Conservation (phyloP, 176 grass and related monocot genomes). For the Carex cristatella region DNA sequence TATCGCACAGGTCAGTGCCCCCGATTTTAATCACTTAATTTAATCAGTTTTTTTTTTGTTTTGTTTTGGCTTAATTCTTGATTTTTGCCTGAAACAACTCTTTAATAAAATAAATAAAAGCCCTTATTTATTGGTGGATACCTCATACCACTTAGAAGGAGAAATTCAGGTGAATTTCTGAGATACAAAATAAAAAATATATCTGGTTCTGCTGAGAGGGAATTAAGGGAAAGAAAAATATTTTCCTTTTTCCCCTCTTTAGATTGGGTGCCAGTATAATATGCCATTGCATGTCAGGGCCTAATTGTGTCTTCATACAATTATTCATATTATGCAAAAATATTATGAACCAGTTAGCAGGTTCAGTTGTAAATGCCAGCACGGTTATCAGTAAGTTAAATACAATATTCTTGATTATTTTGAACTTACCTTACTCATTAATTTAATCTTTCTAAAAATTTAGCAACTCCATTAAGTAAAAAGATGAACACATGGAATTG, state of each 20-base stretch:
- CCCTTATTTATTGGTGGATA: no score
- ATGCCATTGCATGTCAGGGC: background rate
- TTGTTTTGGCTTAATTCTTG: background rate
- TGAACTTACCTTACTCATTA: background rate
- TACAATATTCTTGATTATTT: background rate
- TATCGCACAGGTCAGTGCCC: conserved; percentile 34
- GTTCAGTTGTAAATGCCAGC: background rate
- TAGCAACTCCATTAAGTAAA: background rate
- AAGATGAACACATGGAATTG: background rate
- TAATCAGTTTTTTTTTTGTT: background rate
- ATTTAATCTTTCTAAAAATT: background rate
- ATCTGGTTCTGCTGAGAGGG: background rate
- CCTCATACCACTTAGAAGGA: no score
- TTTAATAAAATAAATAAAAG: background rate
- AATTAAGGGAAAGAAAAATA: background rate
- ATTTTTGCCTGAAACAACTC: background rate
- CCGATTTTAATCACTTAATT: background rate
- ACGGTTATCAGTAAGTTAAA: no score
- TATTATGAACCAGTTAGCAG: background rate
- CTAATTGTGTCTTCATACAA: background rate
- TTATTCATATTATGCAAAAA: background rate
- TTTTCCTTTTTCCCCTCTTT: no score
- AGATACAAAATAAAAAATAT: background rate
- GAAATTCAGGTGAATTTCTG: background rate
- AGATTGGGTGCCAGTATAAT: background rate